These are phyloP conservation scores for Lolium rigidum DNA, from an alignment of 176 grass and related monocot species.

Conservation along the genomic window DNA sequence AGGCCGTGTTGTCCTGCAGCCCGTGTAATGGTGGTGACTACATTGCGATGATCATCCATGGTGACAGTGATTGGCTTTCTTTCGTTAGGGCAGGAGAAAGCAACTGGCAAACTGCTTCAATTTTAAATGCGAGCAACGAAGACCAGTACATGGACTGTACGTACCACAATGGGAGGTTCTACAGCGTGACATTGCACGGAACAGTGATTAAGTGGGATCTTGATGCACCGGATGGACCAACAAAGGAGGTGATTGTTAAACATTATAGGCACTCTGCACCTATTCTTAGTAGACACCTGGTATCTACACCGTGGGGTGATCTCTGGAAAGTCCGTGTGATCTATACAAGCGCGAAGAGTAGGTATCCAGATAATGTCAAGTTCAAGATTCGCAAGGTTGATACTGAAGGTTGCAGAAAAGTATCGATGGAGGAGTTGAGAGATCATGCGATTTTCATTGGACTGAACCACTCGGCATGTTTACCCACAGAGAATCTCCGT, in stretches of 20 bases:
- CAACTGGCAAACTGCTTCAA: slow-evolving; percentile 14
- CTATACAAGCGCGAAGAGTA: neutral
- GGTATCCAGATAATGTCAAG: neutral
- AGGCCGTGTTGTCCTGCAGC: slow-evolving; percentile 31
- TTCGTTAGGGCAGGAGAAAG: slow-evolving; percentile 9
- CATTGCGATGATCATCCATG: neutral
- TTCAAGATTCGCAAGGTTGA: slow-evolving; percentile 2
- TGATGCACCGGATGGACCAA: neutral
- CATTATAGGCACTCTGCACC: neutral
- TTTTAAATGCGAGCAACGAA: neutral
- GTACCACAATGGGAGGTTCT: slow-evolving; percentile 12
- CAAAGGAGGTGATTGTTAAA: neutral
- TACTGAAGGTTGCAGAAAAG: neutral
- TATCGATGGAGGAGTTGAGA: neutral
- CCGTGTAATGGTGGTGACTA: slow-evolving; percentile 6
- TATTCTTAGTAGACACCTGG: neutral
- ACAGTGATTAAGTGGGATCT: slow-evolving; percentile 28
- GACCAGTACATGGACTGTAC: neutral
- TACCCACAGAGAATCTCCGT: neutral
- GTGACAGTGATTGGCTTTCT: neutral
- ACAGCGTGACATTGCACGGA: neutral
- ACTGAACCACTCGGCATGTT: slow-evolving; percentile 29
- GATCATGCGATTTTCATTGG: slow-evolving; percentile 30
- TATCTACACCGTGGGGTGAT: slow-evolving; percentile 31
- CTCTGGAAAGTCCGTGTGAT: neutral